Evolutionary conservation across 148 eudicot genomes (phyloP).

Genomic region (Chenopodium suecicum): DNA sequence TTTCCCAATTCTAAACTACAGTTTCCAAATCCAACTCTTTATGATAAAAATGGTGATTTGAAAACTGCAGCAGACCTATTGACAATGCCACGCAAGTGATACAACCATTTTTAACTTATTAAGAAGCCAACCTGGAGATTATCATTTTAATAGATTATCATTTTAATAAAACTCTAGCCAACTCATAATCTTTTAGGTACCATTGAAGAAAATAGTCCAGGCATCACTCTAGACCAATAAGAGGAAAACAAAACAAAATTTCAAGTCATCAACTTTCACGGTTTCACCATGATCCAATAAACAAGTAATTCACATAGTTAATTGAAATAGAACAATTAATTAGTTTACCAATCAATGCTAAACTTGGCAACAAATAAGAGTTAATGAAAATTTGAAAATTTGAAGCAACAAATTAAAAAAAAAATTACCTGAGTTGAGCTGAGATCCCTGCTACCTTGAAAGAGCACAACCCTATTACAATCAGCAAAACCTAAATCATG

Average conservation of each 20-base stretch:
- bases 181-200: too few species aligned
- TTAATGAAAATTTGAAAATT: background rate
- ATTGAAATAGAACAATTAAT: too few species aligned
- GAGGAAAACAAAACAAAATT: too few species aligned
- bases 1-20: background rate
- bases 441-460: constrained; percentile 80
- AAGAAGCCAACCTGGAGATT: background rate
- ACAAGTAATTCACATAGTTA: too few species aligned
- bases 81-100: background rate
- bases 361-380: background rate
- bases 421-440: constrained; percentile 61
- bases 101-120: background rate
- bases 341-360: too few species aligned
- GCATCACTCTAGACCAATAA: too few species aligned
- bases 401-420: background rate
- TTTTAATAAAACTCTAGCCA: background rate
- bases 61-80: too few species aligned
- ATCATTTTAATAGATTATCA: background rate
- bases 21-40: background rate
- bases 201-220: too few species aligned
- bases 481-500: constrained; percentile 79
- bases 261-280: too few species aligned
- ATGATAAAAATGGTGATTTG: too few species aligned
- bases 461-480: constrained; percentile 67
- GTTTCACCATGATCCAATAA: too few species aligned